Percentiles rank a stretch among this genome's conserved stretches.
These are phyloP conservation scores for Violaceomyces palustris DNA, from an alignment of 1,284 basidiomycete species.

Conservation along the genomic window DNA sequence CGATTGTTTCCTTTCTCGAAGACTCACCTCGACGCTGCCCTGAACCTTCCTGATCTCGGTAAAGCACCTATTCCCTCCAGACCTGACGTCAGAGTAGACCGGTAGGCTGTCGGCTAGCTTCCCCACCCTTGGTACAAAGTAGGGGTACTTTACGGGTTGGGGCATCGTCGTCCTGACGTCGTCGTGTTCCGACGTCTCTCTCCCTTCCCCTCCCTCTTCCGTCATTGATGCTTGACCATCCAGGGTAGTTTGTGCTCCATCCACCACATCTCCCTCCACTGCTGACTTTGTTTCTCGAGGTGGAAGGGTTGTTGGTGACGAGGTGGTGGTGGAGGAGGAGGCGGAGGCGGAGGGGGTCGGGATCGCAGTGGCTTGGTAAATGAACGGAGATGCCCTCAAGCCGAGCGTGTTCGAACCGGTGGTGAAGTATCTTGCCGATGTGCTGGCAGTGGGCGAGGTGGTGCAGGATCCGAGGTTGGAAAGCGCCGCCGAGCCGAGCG, in stretches of 20 bases:
- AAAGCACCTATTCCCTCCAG: slow-evolving; percentile 23
- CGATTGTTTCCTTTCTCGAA: too few relatives aligned
- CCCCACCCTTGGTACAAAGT: slow-evolving; percentile 40
- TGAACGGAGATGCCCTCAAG: too few relatives aligned
- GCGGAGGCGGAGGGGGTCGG: slow-evolving; percentile 3
- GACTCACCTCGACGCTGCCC: slow-evolving; percentile 17
- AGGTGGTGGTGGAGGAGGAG: not conserved
- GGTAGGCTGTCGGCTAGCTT: slow-evolving; percentile 21
- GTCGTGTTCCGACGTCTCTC: not conserved
- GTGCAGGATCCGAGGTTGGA: too few relatives aligned
- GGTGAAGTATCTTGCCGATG: too few relatives aligned
- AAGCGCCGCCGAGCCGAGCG: too few relatives aligned
- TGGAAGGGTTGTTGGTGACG: not conserved
- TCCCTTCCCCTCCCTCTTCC: not conserved
- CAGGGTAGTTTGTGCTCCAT: too few relatives aligned
- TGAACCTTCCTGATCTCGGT: slow-evolving; percentile 38
- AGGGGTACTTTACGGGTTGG: slow-evolving; percentile 15
- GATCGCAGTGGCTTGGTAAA: too few relatives aligned
- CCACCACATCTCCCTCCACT: too few relatives aligned
- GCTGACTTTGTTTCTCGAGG: too few relatives aligned
- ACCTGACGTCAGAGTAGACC: slow-evolving; percentile 35
- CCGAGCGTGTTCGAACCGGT: too few relatives aligned
- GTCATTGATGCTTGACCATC: not conserved
- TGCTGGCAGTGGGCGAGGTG: too few relatives aligned
- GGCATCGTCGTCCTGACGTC: not conserved